A percentile compares a stretch with the other conserved stretches of the same genome.
Evolutionary conservation across 1,284 basidiomycete genomes (phyloP).

Genomic region (Tylopilus orsonianus): DNA sequence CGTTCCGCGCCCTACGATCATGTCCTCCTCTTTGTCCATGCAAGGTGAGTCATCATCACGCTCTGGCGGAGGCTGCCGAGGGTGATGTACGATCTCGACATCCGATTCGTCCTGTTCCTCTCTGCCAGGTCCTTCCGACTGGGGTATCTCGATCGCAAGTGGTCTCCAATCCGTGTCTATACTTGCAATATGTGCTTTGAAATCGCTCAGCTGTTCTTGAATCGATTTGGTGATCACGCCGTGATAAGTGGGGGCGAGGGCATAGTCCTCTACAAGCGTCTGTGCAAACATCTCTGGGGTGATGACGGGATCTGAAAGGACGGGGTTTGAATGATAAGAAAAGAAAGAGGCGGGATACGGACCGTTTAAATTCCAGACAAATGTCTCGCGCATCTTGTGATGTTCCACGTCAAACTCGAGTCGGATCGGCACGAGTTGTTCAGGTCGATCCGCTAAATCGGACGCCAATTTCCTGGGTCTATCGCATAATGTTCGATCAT

Average conservation of each 20-base stretch:
- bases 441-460: constrained; percentile 62
- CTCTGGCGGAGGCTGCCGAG: constrained; percentile 8
- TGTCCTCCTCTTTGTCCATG: constrained; percentile 24
- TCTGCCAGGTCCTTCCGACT: constrained; percentile 23
- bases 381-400: constrained; percentile 92
- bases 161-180: constrained; percentile 41
- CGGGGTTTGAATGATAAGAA: background rate
- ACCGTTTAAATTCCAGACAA: constrained; percentile 97
- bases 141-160: constrained; percentile 23
- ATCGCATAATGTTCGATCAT: constrained; percentile 4
- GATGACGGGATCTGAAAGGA: constrained; percentile 72
- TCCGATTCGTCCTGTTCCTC: constrained; percentile 40
- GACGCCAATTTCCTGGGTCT: constrained; percentile 64
- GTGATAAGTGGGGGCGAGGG: constrained; percentile 71
- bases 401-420: constrained; percentile 94
- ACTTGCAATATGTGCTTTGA: constrained; percentile 59
- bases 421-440: constrained; percentile 88
- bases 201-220: constrained; percentile 85
- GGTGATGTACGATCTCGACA: constrained; percentile 32
- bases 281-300: constrained; percentile 90
- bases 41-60: background rate
- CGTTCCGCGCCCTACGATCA: constrained; percentile 42
- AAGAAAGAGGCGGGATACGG: constrained; percentile 21
- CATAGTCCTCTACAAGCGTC: constrained; percentile 90
- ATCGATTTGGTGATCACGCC: constrained; percentile 80